Percentiles rank a stretch among this genome's conserved stretches.
phyloP scores from a whole-genome alignment of 1,284 basidiomycete genomes.

The Grifola frondosa region DNA sequence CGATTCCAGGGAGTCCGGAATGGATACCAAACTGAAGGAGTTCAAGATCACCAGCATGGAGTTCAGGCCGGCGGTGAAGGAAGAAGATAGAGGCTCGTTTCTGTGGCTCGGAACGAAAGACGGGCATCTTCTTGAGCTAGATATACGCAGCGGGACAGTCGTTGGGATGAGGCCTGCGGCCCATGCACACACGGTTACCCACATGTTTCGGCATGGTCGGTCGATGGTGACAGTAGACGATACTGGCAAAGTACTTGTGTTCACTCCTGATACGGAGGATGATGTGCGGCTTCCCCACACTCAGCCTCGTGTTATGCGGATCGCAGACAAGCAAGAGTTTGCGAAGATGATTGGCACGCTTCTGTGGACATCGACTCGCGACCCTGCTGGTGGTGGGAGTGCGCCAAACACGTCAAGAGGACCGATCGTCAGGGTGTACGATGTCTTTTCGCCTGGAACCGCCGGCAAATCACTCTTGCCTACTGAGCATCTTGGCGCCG shows the following conservation, averaged over 20 bases:
- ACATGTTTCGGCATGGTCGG: conserved; percentile 70
- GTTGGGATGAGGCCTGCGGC: conserved; percentile 56
- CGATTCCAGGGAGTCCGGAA: conserved; percentile 60
- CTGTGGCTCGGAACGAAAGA: conserved; percentile 90
- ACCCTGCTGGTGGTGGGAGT: conserved; percentile 43
- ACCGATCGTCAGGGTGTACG: conserved; percentile 79
- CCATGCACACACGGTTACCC: conserved; percentile 66
- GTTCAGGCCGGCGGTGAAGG: conserved; percentile 54
- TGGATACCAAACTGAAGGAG: conserved; percentile 58
- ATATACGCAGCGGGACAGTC: conserved; percentile 60
- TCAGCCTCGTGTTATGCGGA: conserved; percentile 63
- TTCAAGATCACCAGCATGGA: conserved; percentile 74
- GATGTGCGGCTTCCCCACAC: conserved; percentile 41
- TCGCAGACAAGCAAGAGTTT: conserved; percentile 82
- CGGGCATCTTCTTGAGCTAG: conserved; percentile 81
- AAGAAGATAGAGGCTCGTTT: conserved; percentile 43
- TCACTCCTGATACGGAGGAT: conserved; percentile 45
- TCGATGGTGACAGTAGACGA: conserved; percentile 83
- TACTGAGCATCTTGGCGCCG: conserved; percentile 70
- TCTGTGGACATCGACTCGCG: conserved; percentile 77
- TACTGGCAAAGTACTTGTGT: conserved; percentile 78
- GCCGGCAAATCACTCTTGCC: conserved; percentile 51
- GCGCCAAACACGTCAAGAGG: conserved; percentile 45
- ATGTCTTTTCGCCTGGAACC: conserved; percentile 58
- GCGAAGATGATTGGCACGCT: conserved; percentile 69